Evolutionary conservation across 768 basidiomycete species (phyloP).

Genomic region (Sporobolomyces roseus): DNA sequence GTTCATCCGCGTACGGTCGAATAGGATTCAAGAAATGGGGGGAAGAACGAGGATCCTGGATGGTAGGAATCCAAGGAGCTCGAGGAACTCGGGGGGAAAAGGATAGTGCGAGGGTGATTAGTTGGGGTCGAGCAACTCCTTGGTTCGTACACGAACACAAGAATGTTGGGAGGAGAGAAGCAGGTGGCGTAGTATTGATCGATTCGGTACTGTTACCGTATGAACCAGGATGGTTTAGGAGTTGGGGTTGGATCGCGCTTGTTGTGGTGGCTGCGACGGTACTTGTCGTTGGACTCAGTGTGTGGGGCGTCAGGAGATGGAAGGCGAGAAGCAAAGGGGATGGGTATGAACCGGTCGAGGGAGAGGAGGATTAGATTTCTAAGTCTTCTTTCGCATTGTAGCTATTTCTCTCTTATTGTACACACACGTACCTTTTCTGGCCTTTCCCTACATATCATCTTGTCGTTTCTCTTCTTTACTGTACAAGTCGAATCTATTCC

Average conservation of each 20-base stretch:
- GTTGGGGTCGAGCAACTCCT: conserved; percentile 54
- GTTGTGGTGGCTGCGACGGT: neutral
- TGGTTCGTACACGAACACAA: conserved; percentile 48
- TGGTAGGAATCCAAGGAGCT: conserved; percentile 53
- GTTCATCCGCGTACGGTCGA: conserved; percentile 65
- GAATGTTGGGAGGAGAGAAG: conserved; percentile 57
- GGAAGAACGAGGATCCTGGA: conserved; percentile 46
- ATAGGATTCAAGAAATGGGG: conserved; percentile 65
- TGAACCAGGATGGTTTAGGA: conserved; percentile 75
- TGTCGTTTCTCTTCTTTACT: too few species aligned
- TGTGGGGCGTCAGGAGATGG: conserved; percentile 10
- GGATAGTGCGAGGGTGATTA: conserved; percentile 51
- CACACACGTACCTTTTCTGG: too few species aligned
- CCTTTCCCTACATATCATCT: too few species aligned
- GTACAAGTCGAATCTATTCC: too few species aligned
- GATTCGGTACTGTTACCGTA: conserved; percentile 80
- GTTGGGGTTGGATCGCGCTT: conserved; percentile 56
- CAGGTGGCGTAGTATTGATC: conserved; percentile 84
- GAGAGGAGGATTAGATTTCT: conserved; percentile 34
- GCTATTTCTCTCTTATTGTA: too few species aligned
- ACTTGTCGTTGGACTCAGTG: neutral
- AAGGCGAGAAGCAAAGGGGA: conserved; percentile 17
- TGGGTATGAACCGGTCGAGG: conserved; percentile 20
- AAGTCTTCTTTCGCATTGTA: neutral
- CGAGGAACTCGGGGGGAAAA: conserved; percentile 50